phyloP scores from a whole-genome alignment of 2,329 filamentous ascomycete genomes.

The Nothopassalora personata region DNA sequence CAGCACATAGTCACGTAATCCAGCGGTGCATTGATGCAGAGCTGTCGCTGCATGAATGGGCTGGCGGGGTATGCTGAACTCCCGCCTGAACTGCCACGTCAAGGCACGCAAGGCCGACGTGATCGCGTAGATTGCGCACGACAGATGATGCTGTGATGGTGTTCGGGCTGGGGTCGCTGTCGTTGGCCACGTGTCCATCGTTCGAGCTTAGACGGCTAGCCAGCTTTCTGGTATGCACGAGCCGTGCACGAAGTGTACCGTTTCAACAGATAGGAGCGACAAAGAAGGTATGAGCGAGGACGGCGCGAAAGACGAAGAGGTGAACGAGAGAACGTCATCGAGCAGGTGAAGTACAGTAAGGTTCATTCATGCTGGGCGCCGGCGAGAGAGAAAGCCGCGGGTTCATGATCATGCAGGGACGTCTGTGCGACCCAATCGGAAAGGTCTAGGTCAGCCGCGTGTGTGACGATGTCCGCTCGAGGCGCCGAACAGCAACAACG shows the following conservation, averaged over 20 bases:
- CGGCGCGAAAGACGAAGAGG: no score
- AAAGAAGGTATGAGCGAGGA: no score
- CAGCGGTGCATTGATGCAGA: no score
- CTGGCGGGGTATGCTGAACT: not conserved
- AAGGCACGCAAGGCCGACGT: not conserved
- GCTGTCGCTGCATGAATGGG: not conserved
- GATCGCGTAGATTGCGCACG: not conserved
- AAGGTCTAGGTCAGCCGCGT: no score
- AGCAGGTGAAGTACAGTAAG: not conserved
- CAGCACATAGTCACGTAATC: no score
- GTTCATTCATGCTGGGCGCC: not conserved
- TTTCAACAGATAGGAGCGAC: no score
- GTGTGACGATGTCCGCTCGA: not conserved
- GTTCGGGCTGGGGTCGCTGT: not conserved
- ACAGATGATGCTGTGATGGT: not conserved
- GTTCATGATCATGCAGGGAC: not conserved
- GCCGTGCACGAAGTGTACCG: not conserved
- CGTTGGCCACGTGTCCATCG: constrained; percentile 1
- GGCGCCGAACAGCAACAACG: not conserved
- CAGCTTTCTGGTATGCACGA: not conserved
- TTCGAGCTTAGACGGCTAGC: not conserved
- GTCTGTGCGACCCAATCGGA: not conserved
- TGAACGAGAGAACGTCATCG: not conserved
- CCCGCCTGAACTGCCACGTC: not conserved
- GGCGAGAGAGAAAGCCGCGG: not conserved